These are phyloP conservation scores for Tetrahymena elliotti DNA, from an alignment of 73 alveolate genomes.

Conservation along the genomic window DNA sequence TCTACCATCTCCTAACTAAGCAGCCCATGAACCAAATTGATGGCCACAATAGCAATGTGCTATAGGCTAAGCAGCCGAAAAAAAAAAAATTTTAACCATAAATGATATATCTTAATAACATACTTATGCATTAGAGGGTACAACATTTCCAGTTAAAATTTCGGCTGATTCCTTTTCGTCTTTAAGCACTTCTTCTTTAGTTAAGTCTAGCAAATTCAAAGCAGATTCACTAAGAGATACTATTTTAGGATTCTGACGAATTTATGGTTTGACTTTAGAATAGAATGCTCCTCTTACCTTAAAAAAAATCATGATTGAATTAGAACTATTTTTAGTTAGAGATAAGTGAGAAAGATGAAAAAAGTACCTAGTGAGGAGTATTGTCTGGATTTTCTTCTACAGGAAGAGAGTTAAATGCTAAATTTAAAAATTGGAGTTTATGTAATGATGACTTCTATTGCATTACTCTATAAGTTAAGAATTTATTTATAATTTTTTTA, in stretches of 20 bases:
- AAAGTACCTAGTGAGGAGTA: background rate
- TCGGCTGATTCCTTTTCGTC: background rate
- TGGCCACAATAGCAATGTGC: conserved; percentile 73
- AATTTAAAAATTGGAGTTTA: background rate
- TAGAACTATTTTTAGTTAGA: background rate
- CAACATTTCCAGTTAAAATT: background rate
- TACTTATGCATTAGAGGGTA: background rate
- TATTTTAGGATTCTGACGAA: background rate
- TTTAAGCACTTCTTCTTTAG: background rate
- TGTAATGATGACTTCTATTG: background rate
- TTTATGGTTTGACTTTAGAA: background rate
- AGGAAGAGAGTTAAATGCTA: background rate
- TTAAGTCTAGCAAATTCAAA: background rate
- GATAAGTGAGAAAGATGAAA: background rate
- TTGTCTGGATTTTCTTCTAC: background rate
- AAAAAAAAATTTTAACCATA: background rate
- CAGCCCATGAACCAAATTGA: conserved; percentile 67
- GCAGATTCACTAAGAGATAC: background rate
- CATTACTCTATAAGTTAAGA: background rate
- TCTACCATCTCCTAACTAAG: conserved; percentile 77
- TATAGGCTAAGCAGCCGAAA: conserved; percentile 19
- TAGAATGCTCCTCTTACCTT: background rate
- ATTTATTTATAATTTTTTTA: background rate
- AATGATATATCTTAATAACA: background rate
- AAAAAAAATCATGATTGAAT: background rate